Base-by-base conservation (phyloP, 768 basidiomycete species). In the Pleurotus eryngii region DNA sequence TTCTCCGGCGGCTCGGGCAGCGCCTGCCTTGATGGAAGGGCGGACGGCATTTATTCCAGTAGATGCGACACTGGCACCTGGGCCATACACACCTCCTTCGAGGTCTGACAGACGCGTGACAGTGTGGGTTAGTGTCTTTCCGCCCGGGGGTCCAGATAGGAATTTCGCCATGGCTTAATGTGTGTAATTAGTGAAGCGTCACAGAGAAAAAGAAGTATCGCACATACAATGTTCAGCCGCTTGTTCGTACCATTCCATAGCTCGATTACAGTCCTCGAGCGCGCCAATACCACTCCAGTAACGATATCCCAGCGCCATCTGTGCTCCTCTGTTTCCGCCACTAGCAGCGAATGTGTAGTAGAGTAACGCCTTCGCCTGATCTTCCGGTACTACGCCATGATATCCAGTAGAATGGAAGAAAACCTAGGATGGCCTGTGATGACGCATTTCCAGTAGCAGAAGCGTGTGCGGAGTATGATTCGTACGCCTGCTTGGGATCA, bases 271-370 rank as follows among this genome's bases (percentile, higher is more conserved):
- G 63, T 87, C 86, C 68, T 98, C 94, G 53, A 84, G 74, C 0
- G 93, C 88, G 9, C 95, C 92, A 57, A 99, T 97, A 1, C 97
- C 97, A 39, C 90, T 87, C 95, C 95, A 98, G 66, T 95, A 87
- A 24, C 95, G 84, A 70, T 96, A 98, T 0, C 87, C 97, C 30
- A 98, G 77, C 1, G 93, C 85, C 92, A 96, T 95, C 68, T 95
- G 87, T 0, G 96, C 90, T 4, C 90, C 89, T 63, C 86, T 85
- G 72, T 95, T 83, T 0, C 89, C 92, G 1, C 89, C 88, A 50
- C 95, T 86, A 1, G 93, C 95, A 3, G 95, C 87, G 64, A 98
- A 98, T 0, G 95, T 97, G 68, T 95, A 94, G 65, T 96, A 90
- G 0, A 98, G 77, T 60, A 96, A 86, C 0, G 95, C 94, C 70